Base-by-base conservation (phyloP, 179 eudicot genomes). In the Spergularia azorica region DNA sequence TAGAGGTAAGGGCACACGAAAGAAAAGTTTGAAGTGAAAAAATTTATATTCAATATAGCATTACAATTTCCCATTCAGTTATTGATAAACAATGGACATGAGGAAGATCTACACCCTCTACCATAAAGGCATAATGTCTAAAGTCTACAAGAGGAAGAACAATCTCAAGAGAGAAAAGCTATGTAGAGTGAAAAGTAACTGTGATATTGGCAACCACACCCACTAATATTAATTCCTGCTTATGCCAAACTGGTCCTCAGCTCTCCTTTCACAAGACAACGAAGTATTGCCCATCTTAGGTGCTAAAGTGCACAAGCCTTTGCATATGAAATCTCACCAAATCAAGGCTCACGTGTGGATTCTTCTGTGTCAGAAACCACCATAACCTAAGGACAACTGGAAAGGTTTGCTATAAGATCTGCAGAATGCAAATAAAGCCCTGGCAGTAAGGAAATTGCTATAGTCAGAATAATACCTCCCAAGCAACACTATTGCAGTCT, bases 401-500 rank as follows among this genome's bases (percentile, higher is more conserved):
- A 70, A 80, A 67, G 62, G 54, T 64, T 70, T 77, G 86, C 86
- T 79, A 82, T 66, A 82, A 79, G 77, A 82, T 79, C 80, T 80
- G 86, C 79, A 74, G 79, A 77, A 77, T 70, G 78, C 79, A 77
- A 39, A 83, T 69, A 71, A 64, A 74, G 32, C 84, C 86, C 83
- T 83, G 81, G 81, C 84, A 84, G 86, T 84, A 78, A 80, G 75
- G 84, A 84, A 84, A 84, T 80, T 74, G 77, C 84, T 84, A 75
- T 79, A 72, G 83, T 84, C 84, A 84, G 84, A 84, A 80, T 71
- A 75, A 77, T 70, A 71, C 82, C 84, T 80, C 82, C 84, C 77
- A 80, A 77, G 82, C 79, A 84, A 60, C 80, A 83, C 83, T 77
- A 80, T 56, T 77, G 75, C 69, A 80, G 71, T 75, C 86, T 80